phyloP scores from a whole-genome alignment of 2,329 filamentous ascomycete genomes.

The Zasmidium angulare region DNA sequence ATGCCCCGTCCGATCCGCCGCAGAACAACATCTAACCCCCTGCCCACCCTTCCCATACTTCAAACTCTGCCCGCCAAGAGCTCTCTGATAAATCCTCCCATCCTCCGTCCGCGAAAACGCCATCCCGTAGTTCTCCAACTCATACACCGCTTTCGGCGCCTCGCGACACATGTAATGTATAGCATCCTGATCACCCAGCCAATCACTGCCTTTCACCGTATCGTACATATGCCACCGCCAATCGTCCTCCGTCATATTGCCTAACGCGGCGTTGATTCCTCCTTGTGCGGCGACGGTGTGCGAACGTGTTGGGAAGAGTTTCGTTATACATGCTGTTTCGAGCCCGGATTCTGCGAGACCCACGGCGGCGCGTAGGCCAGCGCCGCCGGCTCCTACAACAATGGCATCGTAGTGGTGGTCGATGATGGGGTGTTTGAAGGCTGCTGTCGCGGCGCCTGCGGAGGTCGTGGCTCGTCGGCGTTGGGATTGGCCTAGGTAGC shows the following conservation, averaged over 20 bases:
- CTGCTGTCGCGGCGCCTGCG: conserved; percentile 16
- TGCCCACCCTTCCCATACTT: conserved; percentile 51
- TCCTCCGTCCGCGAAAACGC: conserved; percentile 52
- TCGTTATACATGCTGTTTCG: conserved; percentile 65
- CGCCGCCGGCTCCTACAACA: conserved; percentile 57
- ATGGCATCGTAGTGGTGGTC: conserved; percentile 87
- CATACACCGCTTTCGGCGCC: conserved; percentile 55
- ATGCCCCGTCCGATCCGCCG: conserved; percentile 50
- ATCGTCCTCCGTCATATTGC: conserved; percentile 57
- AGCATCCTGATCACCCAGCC: conserved; percentile 60
- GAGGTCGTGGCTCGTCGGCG: conserved; percentile 30
- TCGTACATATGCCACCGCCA: conserved; percentile 64
- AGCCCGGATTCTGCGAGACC: conserved; percentile 64
- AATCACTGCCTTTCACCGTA: conserved; percentile 59
- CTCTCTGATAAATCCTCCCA: conserved; percentile 50
- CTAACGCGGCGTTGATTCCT: conserved; percentile 61
- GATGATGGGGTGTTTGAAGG: conserved; percentile 81
- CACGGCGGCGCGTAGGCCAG: conserved; percentile 63
- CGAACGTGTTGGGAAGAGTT: conserved; percentile 61
- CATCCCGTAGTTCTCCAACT: conserved; percentile 57
- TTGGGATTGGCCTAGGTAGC: conserved; percentile 25
- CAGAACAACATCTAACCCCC: conserved; percentile 49
- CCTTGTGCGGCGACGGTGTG: conserved; percentile 68
- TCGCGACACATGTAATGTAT: conserved; percentile 62
- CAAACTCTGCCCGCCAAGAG: conserved; percentile 49